These are phyloP conservation scores for Epichloe gansuensis DNA, from an alignment of 2,329 filamentous ascomycete species.

Conservation along the genomic window DNA sequence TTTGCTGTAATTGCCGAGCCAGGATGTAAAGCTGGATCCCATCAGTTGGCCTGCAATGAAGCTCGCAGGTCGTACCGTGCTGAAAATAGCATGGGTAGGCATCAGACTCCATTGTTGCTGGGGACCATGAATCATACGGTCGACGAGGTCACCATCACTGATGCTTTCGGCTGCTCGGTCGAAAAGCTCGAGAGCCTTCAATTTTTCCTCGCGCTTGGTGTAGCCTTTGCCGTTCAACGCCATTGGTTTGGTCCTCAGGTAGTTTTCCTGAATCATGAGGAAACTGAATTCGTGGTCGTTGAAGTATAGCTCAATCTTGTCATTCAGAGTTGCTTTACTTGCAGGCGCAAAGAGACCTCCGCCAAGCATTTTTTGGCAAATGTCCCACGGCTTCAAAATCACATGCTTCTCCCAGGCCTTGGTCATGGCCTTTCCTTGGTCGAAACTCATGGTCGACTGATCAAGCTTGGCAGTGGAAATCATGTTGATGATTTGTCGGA, in stretches of 20 bases:
- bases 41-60: slow-evolving; percentile 70
- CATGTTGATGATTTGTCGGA: slow-evolving; percentile 98
- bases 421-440: slow-evolving; percentile 84
- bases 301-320: slow-evolving; percentile 98
- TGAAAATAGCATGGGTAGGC: slow-evolving; percentile 92
- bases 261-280: slow-evolving; percentile 97
- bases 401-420: slow-evolving; percentile 98
- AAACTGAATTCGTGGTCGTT: slow-evolving; percentile 98
- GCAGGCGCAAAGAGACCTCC: slow-evolving; percentile 73
- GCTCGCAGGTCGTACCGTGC: slow-evolving; percentile 82
- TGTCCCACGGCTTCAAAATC: slow-evolving; percentile 95
- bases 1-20: slow-evolving; percentile 94
- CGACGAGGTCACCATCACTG: slow-evolving; percentile 89
- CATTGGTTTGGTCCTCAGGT: slow-evolving; percentile 70
- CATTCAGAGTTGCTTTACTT: slow-evolving; percentile 80
- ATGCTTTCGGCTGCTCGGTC: slow-evolving; percentile 90
- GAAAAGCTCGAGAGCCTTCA: slow-evolving; percentile 76
- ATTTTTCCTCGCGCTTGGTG: slow-evolving; percentile 50
- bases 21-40: slow-evolving; percentile 68
- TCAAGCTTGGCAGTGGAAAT: slow-evolving; percentile 87
- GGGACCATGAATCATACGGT: slow-evolving; percentile 95
- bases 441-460: slow-evolving; percentile 64
- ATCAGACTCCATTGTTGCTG: slow-evolving; percentile 98
- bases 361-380: slow-evolving; percentile 81
- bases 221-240: slow-evolving; percentile 43